Evolutionary conservation across 2,329 filamentous ascomycete genomes (phyloP), one percentile per base, ranked within the genome.

Genomic region (Fusarium subtropicale): DNA sequence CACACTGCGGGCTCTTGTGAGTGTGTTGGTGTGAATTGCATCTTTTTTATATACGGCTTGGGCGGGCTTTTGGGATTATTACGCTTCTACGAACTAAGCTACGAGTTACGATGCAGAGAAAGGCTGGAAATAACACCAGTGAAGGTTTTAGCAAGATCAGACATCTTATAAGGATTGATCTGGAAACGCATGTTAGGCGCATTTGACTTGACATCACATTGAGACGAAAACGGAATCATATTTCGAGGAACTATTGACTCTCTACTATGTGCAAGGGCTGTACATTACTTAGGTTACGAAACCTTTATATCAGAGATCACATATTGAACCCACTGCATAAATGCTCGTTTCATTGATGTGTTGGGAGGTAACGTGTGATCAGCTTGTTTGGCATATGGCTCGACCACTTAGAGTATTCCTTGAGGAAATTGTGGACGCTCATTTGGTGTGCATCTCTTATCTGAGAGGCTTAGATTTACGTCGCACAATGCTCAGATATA

Each of bases 21-120:
- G 18, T 15, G 34, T 39, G 3, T 39, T 36, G 24, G 38, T 22
- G 24, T 44, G 18, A 47, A 24, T 12, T 16, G 34, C n/a, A 20
- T 31, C 11, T 60, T 38, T 54, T 60, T 54, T 53, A 50, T 53
- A 50, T 45, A 60, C 64, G 15, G 12, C 28, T 26, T 57, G 50
- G 36, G 50, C 39, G 39, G 41, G 9, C 10, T 24, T 48, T 54
- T 16, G 38, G 36, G 24, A 36, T n/a, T 31, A 38, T 60, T 41
- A 67, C 45, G 62, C 45, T 36, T 63, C 42, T 44, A 64, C 62
- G 62, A 69, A 69, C 52, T 26, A 30, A 39, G 28, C 45, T 53
- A 59, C 44, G 42, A 53, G 41, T 53, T 46, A 69, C 18, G 53
- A 53, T 12, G 7, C 24, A 24, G 41, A 54, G n/a, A 30, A 13